A percentile compares a stretch with the other conserved stretches of the same genome.
Evolutionary conservation across 192 early-diverging fungal species (phyloP).

Genomic region (Coemansia erecta): DNA sequence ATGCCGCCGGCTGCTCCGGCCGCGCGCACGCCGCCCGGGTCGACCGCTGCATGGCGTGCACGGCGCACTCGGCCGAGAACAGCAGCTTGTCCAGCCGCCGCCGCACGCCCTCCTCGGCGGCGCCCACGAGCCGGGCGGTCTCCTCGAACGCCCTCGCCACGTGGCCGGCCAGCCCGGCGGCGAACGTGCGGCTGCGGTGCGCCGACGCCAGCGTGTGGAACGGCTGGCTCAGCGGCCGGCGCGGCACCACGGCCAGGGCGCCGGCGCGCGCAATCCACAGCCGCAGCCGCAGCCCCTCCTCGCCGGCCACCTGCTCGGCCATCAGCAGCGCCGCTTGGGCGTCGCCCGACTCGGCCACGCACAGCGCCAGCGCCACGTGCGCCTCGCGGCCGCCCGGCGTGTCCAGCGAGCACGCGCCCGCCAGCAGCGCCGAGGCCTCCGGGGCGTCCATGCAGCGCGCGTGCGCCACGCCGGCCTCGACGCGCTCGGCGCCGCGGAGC

Average conservation of each 20-base stretch:
- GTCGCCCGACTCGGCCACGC: slow-evolving; percentile 20
- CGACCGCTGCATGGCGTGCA: slow-evolving; percentile 11
- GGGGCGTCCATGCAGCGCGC: slow-evolving; percentile 32
- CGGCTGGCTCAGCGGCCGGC: slow-evolving; percentile 32
- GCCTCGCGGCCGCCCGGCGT: slow-evolving; percentile 19
- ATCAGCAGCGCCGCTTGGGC: not conserved
- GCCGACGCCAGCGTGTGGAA: slow-evolving; percentile 35
- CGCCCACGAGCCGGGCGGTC: not conserved
- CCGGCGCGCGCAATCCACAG: slow-evolving; percentile 21
- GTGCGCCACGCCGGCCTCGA: slow-evolving; percentile 30
- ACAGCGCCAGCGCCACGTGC: slow-evolving; percentile 17
- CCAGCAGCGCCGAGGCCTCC: slow-evolving; percentile 1
- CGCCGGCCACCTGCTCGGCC: slow-evolving; percentile 4
- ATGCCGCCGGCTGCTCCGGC: not conserved
- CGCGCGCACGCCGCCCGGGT: not conserved
- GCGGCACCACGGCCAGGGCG: slow-evolving; percentile 26
- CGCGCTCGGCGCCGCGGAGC: not conserved
- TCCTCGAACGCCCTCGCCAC: not conserved
- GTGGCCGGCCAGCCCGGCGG: slow-evolving; percentile 1
- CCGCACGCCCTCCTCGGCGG: not conserved
- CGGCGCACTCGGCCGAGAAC: slow-evolving; percentile 26
- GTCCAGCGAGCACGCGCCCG: not conserved
- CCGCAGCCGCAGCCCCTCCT: slow-evolving; percentile 6
- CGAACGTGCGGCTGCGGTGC: slow-evolving; percentile 14
- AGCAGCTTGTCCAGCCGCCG: slow-evolving; percentile 10